Conservation (phyloP, 1,139 yeast genomes). For the Saccharomyces uvarum region DNA sequence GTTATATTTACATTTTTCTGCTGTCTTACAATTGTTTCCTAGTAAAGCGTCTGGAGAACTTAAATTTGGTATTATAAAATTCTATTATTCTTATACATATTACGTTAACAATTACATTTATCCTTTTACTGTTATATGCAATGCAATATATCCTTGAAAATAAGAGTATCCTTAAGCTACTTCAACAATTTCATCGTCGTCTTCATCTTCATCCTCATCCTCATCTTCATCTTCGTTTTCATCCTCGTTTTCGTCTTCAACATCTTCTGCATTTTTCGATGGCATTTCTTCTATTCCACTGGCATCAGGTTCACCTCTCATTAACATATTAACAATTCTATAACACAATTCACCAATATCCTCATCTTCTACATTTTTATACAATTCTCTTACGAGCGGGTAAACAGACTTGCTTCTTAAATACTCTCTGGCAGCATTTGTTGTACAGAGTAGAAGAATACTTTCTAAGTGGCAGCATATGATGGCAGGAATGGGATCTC, state of each 20-base stretch:
- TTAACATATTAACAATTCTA: constrained; percentile 72
- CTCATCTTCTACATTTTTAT: constrained; percentile 59
- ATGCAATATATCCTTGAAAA: not conserved
- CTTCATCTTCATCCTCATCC: constrained; percentile 18
- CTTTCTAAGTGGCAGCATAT: constrained; percentile 70
- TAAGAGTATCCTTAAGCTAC: constrained; percentile 20
- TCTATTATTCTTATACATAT: not conserved
- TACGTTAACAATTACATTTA: too few relatives aligned
- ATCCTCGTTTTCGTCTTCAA: constrained; percentile 28
- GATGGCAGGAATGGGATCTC: constrained; percentile 66
- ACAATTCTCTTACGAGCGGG: constrained; percentile 76
- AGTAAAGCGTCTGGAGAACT: not conserved
- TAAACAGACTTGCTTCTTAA: constrained; percentile 75
- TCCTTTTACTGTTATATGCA: not conserved
- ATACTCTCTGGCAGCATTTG: constrained; percentile 61
- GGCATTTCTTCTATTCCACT: constrained; percentile 49
- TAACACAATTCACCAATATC: constrained; percentile 63
- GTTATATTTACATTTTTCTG: not conserved
- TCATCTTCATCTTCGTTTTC: constrained; percentile 18
- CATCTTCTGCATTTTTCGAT: constrained; percentile 35
- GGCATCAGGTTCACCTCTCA: constrained; percentile 75
- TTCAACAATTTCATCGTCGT: constrained; percentile 31
- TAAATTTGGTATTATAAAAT: constrained; percentile 2
- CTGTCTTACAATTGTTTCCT: not conserved
- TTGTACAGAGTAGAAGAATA: constrained; percentile 67